Base-by-base conservation (phyloP, 805 yeast species). In the Metschnikowia matae region DNA sequence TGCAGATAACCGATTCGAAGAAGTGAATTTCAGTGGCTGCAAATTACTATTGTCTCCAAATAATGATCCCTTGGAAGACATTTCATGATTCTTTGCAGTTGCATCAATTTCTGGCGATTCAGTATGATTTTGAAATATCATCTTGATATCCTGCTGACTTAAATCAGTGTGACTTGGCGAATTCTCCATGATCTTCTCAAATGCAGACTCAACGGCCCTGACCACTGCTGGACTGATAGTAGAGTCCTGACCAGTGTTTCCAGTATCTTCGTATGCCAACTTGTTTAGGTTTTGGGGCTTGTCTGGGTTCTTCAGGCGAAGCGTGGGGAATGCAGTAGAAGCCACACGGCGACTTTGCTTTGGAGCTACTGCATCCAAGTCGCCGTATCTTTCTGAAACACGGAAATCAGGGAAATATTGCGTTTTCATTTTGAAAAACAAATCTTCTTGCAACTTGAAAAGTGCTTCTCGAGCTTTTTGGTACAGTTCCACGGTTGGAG, bases 181-280 rank as follows among this genome's bases (percentile, higher is more conserved):
- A 11, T 53, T 56, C 26, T 61, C 67, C 77, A 80, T 79, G 33
- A 85, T 83, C 54, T 83, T 81, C 26, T 77, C 78, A 49, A 85
- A 75, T 2, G 87, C 89, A 61, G 80, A 82, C 59, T 84, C 87
- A 17, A 85, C 86, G 0, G 89, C 88, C 47, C 73, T 70, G 4
- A 83, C 64, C 0, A 79, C 84, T 15, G 65, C 70, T 3, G 75
- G 73, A 45, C 78, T 73, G 3, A 76, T 72, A n/a, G 37, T 14
- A 3, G 50, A 31, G 5, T 46, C 40, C 6, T 15, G 26, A 14
- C 8, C n/a, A n/a, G 3, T 3, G 4, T 34, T 33, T 34, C 13
- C 17, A 44, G 20, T 17, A 34, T 34, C 46, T 5, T 35, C 40
- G 34, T 34, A 44, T 18, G 18, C 37, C 26, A 5, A 11, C 5